These are phyloP conservation scores for Aspergillus aculeatus DNA, from an alignment of 2,329 filamentous ascomycete species.

Conservation along the genomic window DNA sequence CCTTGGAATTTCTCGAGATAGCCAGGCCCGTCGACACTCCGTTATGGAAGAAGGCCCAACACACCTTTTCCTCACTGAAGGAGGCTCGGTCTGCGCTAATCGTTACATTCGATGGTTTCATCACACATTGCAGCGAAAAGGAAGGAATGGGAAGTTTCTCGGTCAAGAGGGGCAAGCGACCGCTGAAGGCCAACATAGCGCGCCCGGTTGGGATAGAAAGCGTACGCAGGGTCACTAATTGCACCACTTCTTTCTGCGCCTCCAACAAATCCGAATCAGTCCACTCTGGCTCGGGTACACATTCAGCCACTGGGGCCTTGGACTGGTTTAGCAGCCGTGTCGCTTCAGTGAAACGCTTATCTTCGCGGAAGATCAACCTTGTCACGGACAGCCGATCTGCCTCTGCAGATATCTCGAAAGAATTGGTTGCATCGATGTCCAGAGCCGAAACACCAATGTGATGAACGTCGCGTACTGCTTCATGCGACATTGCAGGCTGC, in stretches of 20 bases:
- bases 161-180: slow-evolving; percentile 82
- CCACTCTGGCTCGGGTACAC: slow-evolving; percentile 72
- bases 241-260: slow-evolving; percentile 85
- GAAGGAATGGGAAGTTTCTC: slow-evolving; percentile 87
- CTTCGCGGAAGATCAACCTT: slow-evolving; percentile 83
- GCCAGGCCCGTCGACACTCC: slow-evolving; percentile 90
- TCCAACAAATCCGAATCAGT: slow-evolving; percentile 85
- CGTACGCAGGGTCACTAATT: slow-evolving; percentile 81
- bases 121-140: slow-evolving; percentile 87
- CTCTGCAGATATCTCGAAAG: slow-evolving; percentile 76
- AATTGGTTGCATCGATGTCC: slow-evolving; percentile 52
- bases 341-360: slow-evolving; percentile 84
- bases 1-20: slow-evolving; percentile 84
- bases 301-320: slow-evolving; percentile 74
- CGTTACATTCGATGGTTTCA: slow-evolving; percentile 87
- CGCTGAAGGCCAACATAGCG: slow-evolving; percentile 82
- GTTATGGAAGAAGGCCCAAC: slow-evolving; percentile 98
- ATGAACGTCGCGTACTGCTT: slow-evolving; percentile 70
- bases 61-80: slow-evolving; percentile 94
- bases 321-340: slow-evolving; percentile 81
- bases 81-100: slow-evolving; percentile 85
- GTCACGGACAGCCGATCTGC: slow-evolving; percentile 81
- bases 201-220: slow-evolving; percentile 85
- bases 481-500: slow-evolving; percentile 57
- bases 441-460: slow-evolving; percentile 63